Conservation (phyloP, 345 rosid genomes). For the Eutrema japonicum region DNA sequence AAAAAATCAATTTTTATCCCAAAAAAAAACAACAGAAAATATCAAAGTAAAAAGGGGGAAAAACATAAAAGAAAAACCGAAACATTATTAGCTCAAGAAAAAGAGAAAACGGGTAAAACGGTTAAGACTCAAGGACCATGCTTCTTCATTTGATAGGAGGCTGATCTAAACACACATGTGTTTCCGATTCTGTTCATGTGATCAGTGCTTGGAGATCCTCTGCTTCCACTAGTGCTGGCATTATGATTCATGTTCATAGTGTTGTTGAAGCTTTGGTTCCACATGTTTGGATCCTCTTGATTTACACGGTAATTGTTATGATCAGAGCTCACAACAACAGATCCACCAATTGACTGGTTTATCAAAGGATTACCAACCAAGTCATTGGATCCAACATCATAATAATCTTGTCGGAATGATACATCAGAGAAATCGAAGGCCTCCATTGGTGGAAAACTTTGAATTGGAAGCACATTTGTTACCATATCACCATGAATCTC, state of each 20-base stretch:
- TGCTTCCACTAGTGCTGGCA: conserved; percentile 10
- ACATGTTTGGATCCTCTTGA: conserved; percentile 10
- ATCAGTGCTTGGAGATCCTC: conserved; percentile 5
- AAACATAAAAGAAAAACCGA: not conserved
- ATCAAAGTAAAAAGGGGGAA: not conserved
- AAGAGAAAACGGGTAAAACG: not conserved
- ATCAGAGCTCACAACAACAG: conserved; percentile 4
- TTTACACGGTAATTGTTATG: not conserved
- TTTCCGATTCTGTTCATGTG: not conserved
- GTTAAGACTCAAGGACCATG: not conserved
- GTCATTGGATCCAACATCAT: conserved; percentile 23
- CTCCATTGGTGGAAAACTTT: conserved; percentile 7
- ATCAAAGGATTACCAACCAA: conserved; percentile 22
- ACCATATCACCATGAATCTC: conserved; percentile 13
- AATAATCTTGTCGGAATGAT: not conserved
- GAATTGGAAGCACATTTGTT: conserved; percentile 19
- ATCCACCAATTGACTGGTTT: conserved; percentile 19
- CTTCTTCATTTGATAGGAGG: not conserved
- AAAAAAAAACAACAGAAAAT: not conserved
- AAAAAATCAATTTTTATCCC: not conserved
- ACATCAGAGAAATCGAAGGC: not conserved
- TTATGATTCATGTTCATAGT: conserved; percentile 1
- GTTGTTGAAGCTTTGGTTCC: conserved; percentile 25
- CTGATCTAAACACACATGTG: not conserved
- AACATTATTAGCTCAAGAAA: not conserved